Percentiles rank a stretch among this genome's conserved stretches.
Evolutionary conservation across 1,284 basidiomycete species (phyloP).

Genomic region (Pterula multifida): DNA sequence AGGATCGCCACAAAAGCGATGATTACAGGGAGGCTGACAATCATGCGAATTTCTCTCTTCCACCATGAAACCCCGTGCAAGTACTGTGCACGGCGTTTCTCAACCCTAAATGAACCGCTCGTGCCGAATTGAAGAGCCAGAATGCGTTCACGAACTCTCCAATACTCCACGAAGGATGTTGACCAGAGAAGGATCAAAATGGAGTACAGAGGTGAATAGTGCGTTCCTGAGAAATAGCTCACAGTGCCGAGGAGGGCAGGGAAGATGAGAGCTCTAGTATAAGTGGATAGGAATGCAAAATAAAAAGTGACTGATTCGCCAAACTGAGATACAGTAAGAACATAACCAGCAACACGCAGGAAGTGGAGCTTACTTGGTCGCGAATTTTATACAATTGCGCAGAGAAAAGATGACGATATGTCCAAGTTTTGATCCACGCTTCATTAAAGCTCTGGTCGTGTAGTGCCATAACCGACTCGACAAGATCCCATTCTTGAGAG

Average conservation of each 20-base stretch:
- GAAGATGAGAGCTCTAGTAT: constrained; percentile 67
- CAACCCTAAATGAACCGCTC: constrained; percentile 64
- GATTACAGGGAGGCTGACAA: constrained; percentile 73
- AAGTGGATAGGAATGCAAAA: constrained; percentile 79
- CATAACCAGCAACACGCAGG: not conserved
- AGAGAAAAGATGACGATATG: constrained; percentile 44
- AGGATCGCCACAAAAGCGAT: constrained; percentile 64
- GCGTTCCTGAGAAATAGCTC: constrained; percentile 50
- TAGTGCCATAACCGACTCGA: constrained; percentile 72
- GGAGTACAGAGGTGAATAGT: constrained; percentile 73
- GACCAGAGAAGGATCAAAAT: constrained; percentile 70
- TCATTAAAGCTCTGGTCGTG: constrained; percentile 76
- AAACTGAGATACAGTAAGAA: constrained; percentile 36
- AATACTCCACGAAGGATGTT: constrained; percentile 78
- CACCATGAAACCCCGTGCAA: constrained; percentile 54
- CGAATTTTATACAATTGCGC: constrained; percentile 47
- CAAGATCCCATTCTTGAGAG: constrained; percentile 60
- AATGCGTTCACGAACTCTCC: constrained; percentile 75
- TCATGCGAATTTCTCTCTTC: constrained; percentile 63
- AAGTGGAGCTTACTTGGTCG: constrained; percentile 33
- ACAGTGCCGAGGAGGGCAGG: constrained; percentile 50
- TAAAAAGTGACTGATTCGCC: constrained; percentile 86
- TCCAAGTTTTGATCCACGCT: constrained; percentile 60
- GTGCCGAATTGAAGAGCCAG: constrained; percentile 76
- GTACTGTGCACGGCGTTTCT: constrained; percentile 63